Conservation (phyloP, 805 yeast genomes). For the Debaryomyces tyrocola region DNA sequence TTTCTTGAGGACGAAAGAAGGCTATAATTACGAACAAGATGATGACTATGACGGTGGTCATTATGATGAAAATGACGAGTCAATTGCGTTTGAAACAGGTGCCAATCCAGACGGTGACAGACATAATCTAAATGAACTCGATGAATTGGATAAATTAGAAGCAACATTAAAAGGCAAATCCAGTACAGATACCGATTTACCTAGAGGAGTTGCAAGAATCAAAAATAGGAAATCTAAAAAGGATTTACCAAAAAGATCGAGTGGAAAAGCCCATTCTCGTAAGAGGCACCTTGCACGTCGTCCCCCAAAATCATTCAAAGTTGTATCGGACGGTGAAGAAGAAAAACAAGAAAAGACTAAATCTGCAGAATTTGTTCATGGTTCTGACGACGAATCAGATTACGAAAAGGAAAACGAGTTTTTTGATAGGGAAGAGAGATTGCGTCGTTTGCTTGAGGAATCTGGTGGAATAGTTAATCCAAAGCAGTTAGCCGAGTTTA, state of each 20-base stretch:
- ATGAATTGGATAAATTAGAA: constrained; percentile 41
- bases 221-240: constrained; percentile 14
- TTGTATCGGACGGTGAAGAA: constrained; percentile 22
- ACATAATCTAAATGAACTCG: constrained; percentile 19
- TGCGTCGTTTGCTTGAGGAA: constrained; percentile 38
- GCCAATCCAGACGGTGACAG: constrained; percentile 11
- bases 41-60: constrained; percentile 29
- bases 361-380: constrained; percentile 56
- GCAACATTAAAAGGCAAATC: constrained; percentile 21
- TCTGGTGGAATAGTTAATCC: constrained; percentile 41
- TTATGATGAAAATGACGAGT: constrained; percentile 25
- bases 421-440: constrained; percentile 54
- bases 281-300: constrained; percentile 12
- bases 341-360: constrained; percentile 20
- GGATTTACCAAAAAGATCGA: constrained; percentile 1
- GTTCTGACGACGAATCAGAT: constrained; percentile 66
- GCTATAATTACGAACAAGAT: constrained; percentile 13
- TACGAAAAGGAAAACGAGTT: constrained; percentile 53
- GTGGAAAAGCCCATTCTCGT: constrained; percentile 9
- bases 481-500: constrained; percentile 31
- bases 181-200: constrained; percentile 13
- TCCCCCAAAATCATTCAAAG: constrained; percentile 26
- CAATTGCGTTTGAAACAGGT: constrained; percentile 31
- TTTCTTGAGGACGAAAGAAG: constrained; percentile 27
- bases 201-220: constrained; percentile 25